Percentiles rank a stretch among this genome's conserved stretches.
phyloP scores from a whole-genome alignment of 768 basidiomycete genomes.

The Suillus lakei region DNA sequence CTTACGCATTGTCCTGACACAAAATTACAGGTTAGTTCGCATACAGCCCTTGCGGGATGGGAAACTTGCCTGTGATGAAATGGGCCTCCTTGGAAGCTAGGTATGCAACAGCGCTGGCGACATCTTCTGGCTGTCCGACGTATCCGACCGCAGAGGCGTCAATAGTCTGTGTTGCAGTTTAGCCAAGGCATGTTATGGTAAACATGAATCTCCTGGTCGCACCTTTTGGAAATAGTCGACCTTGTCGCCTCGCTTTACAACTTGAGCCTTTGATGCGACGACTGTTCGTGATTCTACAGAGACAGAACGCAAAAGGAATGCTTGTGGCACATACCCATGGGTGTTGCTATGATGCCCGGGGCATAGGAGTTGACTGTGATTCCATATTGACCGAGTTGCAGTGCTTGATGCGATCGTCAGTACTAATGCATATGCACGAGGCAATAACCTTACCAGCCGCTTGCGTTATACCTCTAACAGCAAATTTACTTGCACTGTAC shows the following conservation, averaged over 20 bases:
- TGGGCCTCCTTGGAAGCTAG: constrained; percentile 38
- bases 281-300: background rate
- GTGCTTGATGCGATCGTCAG: constrained; percentile 1
- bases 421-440: background rate
- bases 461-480: constrained; percentile 44
- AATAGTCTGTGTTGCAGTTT: background rate
- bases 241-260: background rate
- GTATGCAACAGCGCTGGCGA: constrained; percentile 38
- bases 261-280: background rate
- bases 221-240: constrained; percentile 4
- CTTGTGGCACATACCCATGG: constrained; percentile 28
- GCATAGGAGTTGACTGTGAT: constrained; percentile 47
- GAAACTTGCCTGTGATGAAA: constrained; percentile 38
- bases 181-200: background rate
- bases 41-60: background rate
- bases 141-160: constrained; percentile 19
- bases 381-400: constrained; percentile 33
- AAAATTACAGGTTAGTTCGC: background rate
- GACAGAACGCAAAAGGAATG: background rate
- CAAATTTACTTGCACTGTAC: constrained; percentile 36
- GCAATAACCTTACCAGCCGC: constrained; percentile 31
- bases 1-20: constrained; percentile 21
- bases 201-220: background rate
- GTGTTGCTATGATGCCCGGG: constrained; percentile 37
- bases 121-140: constrained; percentile 34